These are phyloP conservation scores for Fusarium subglutinans DNA, from an alignment of 2,329 filamentous ascomycete genomes.

Conservation along the genomic window DNA sequence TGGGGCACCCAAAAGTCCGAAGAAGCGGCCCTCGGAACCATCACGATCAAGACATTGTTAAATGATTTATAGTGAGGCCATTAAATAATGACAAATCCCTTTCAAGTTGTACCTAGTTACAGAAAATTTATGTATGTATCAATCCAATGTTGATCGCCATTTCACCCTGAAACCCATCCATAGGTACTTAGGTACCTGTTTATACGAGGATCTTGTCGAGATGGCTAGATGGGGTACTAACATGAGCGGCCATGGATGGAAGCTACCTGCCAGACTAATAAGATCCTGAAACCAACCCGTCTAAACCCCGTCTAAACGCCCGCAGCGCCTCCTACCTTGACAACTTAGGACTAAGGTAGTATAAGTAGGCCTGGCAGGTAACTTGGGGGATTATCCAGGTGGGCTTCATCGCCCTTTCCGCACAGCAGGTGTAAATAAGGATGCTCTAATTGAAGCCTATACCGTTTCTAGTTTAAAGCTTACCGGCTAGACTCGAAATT, in stretches of 20 bases:
- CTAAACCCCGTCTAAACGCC: not conserved
- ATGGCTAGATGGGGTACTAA: not conserved
- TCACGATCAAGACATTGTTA: not conserved
- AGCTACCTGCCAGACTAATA: not conserved
- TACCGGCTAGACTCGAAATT: not conserved
- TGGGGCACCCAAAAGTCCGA: not conserved
- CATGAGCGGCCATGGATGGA: not conserved
- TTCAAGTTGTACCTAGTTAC: not conserved
- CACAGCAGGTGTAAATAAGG: not conserved
- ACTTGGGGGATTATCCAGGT: not conserved
- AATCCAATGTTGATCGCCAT: slow-evolving; percentile 12
- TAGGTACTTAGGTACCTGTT: not conserved
- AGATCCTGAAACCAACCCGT: not conserved
- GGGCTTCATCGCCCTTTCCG: not conserved
- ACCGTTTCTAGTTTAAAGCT: slow-evolving; percentile 4
- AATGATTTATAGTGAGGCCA: not conserved
- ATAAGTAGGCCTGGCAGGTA: not conserved
- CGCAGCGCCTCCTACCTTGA: not conserved
- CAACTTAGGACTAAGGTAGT: not conserved
- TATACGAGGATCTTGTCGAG: not conserved
- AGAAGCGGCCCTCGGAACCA: not conserved
- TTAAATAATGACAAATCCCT: too few relatives aligned
- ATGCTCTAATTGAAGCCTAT: slow-evolving; percentile 18
- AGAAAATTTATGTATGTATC: not conserved
- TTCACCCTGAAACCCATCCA: slow-evolving; percentile 14